These are phyloP conservation scores for Colletotrichum cuscutae DNA, from an alignment of 2,329 filamentous ascomycete species.

Conservation along the genomic window DNA sequence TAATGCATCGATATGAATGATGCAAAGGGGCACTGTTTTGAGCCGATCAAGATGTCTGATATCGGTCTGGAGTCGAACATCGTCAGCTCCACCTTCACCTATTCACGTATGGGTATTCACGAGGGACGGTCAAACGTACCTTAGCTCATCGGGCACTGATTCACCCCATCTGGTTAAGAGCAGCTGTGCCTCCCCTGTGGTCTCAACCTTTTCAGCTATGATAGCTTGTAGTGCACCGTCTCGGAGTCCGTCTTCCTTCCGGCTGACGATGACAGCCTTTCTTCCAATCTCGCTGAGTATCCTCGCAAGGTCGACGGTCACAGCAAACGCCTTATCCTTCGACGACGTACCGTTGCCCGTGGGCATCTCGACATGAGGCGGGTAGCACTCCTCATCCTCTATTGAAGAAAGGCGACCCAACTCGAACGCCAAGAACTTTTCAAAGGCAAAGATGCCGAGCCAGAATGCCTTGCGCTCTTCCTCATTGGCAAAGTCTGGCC, in stretches of 20 bases:
- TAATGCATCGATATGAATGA: slow-evolving; percentile 25
- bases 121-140: not conserved
- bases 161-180: slow-evolving; percentile 30
- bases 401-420: slow-evolving; percentile 26
- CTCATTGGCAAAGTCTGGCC: not conserved
- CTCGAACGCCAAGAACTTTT: slow-evolving; percentile 25
- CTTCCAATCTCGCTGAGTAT: slow-evolving; percentile 27
- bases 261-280: slow-evolving; percentile 19
- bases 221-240: slow-evolving; percentile 6
- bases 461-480: slow-evolving; percentile 18
- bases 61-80: not conserved
- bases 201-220: slow-evolving; percentile 24
- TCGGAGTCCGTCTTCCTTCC: slow-evolving; percentile 13
- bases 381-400: slow-evolving; percentile 24
- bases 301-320: slow-evolving; percentile 14
- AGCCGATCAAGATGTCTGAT: slow-evolving; percentile 29
- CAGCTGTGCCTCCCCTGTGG: slow-evolving; percentile 23
- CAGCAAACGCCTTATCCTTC: not conserved
- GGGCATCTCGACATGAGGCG: slow-evolving; percentile 2
- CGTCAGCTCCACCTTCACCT: not conserved
- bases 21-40: slow-evolving; percentile 20
- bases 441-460: slow-evolving; percentile 17
- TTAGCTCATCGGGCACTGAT: slow-evolving; percentile 24
- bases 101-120: too few species aligned
- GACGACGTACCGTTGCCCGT: not conserved